Evolutionary conservation across 768 basidiomycete species (phyloP), one percentile per base, ranked within the genome.

Genomic region (Pleurotus ostreatus): DNA sequence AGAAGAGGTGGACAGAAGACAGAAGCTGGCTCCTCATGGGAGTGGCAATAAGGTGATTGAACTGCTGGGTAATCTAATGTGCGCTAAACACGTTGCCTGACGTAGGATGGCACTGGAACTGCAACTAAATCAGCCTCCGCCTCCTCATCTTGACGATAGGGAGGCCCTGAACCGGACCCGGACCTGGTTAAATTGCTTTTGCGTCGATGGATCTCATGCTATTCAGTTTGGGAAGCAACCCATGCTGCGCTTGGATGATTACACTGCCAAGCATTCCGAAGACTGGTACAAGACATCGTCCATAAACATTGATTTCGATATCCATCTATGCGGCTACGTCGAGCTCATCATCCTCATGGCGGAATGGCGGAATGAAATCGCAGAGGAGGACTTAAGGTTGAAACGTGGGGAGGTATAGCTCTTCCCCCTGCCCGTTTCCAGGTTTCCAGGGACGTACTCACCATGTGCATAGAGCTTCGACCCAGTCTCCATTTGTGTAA

Each of bases 131-230:
- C 78, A 84, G 49, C 76, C 79, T 11, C 73, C 80, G 3, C 73
- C 78, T 2, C 65, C 70, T 5, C 66, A 69, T 20, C 80, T 81
- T n/a, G 74, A 76, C 47, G 81, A 83, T 61, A 77, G 85, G 26
- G 87, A 89, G 74, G 75, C 77, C 20, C 72, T 86, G 39, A 91
- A 92, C 63, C 77, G 88, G 40, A 82, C 82, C 23, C 75, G 90
- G 57, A 86, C 84, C 22, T 91, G 88, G 88, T 72, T 90, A 55
- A 83, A 84, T 63, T 89, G 86, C 66, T 88, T 82, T 65, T 84
- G 86, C 60, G 80, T 87, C 55, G 90, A 92, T 64, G 82, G 84
- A 5, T 88, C 86, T 34, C 78, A 86, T 62, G 82, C 86, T n/a
- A 83, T 84, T 45, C 83, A 90, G 65, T 85, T 86, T 63, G 89